Base-by-base conservation (phyloP, 208 protist species). In the Jaenimonas drosophilae region DNA sequence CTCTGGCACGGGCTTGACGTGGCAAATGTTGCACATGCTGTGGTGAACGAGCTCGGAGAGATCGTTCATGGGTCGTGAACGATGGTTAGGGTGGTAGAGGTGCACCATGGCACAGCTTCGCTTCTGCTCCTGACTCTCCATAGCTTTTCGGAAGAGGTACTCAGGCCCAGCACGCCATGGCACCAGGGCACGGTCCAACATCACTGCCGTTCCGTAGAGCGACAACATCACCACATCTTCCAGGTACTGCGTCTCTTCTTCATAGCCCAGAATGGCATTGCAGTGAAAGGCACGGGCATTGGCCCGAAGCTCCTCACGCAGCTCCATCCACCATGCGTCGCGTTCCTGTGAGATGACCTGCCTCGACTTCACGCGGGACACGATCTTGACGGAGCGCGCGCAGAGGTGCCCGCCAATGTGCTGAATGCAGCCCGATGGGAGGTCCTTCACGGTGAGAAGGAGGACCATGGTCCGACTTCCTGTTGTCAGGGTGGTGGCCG, bases 311-410 rank as follows among this genome's bases (percentile, higher is more conserved):
- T 96, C 86, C 52, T 94, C 74, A 23, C 90, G 74, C 55, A 96
- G 55, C 61, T 96, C 86, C 74, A 88, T 88, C 87, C 90, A 96
- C 87, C 90, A 96, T 47, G 71, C 70, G 45, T 96, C 90, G 24
- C 82, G 75, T 51, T 94, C 81, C 51, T 92, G 84, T 25, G 76
- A 78, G 27, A 96, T 83, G 32, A 83, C 66, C 51, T 78, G 72
- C 37, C 79, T 77, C 16, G 71, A 89, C 70, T 91, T 91, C 30
- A 81, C 55, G 31, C 83, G 71, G 19, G 80, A 80, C 9, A 91
- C 72, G 43, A 95, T 83, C 60, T 95, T 95, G 29, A 95, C 82
- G 2, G 83, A 92, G 36, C 80, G 71, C 5, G 83, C 78, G 41
- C 77, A 88, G 40, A 95, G 79, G 59, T 88, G 71, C 23, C 87